Conservation (phyloP, 2,329 filamentous ascomycete species). For the Alternaria angustiovoidea region DNA sequence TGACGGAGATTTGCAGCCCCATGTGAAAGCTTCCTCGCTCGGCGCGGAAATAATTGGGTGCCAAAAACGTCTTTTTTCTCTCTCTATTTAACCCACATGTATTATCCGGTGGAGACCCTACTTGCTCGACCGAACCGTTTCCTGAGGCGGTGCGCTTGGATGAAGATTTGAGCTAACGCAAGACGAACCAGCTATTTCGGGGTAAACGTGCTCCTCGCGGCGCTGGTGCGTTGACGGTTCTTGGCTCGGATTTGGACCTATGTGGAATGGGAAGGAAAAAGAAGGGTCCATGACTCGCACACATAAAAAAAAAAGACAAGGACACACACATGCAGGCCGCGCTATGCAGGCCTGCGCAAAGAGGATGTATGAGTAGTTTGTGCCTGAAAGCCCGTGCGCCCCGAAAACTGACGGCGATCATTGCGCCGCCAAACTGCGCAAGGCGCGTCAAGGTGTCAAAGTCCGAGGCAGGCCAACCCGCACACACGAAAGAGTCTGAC, state of each 20-base stretch:
- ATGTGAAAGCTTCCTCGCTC: neutral
- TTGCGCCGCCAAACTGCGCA: neutral
- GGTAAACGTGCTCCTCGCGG: constrained; percentile 52
- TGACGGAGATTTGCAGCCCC: neutral
- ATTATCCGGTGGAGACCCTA: neutral
- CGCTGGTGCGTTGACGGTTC: constrained; percentile 40
- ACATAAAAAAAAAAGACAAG: neutral
- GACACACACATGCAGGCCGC: neutral
- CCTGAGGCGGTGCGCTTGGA: constrained; percentile 12
- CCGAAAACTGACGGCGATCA: neutral
- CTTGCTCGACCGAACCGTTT: neutral
- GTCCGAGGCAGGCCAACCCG: neutral
- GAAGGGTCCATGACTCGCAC: constrained; percentile 14
- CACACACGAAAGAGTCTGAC: neutral
- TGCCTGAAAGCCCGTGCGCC: neutral
- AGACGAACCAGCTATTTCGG: constrained; percentile 50
- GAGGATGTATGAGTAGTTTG: no score
- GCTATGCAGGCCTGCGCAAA: no score
- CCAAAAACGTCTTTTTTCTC: neutral
- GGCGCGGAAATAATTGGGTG: neutral
- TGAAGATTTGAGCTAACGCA: constrained; percentile 37
- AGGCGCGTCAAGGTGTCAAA: neutral
- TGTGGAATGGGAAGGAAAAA: neutral
- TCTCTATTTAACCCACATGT: neutral
- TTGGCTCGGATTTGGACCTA: no score